Evolutionary conservation across 2,329 filamentous ascomycete genomes (phyloP), one percentile per base, ranked within the genome.

Genomic region (Aspergillus fructus): DNA sequence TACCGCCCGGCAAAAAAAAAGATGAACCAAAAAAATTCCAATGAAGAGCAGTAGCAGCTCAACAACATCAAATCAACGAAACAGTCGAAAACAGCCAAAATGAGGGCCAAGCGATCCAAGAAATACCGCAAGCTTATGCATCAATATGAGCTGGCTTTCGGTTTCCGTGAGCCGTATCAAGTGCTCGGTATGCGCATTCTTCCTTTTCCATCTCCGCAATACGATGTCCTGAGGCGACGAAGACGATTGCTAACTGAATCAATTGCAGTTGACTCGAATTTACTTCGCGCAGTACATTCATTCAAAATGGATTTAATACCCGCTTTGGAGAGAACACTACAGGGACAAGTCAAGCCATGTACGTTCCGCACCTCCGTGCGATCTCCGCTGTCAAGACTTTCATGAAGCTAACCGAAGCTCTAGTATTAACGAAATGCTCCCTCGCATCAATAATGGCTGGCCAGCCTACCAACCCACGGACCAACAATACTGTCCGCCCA

Each of bases 81-180:
- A 41, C 30, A 45, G 33, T 23, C 12, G 48, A 15, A 19, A 48
- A 47, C 69, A 68, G 72, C 64, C 74, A 83, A 67, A 49, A 89
- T 89, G 85, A 81, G 85, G 68, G 86, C 86, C 53, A 90, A 90
- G 76, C 81, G 85, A 59, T 82, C 80, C 42, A 88, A 90, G 76
- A 87, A 89, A 68, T 92, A 91, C 74, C 85, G 88, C 71, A 97
- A 97, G 86, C 86, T 97, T 69, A 96, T 99, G 88, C 88, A 91
- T 76, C 89, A 93, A 71, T 96, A 93, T 83, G 86, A 88, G 71
- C 83, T 93, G 74, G 87, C 86, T 59, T 97, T 96, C 72, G 89
- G 89, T 59, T 97, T 97, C 75, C 90, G 93, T 66, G 90, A 94
- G 77, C 92, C 94, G 11, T 97, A 97, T 78, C 94, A 97, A 78